Evolutionary conservation across 495 filamentous ascomycete species (phyloP), one percentile per base, ranked within the genome.

Genomic region (Lichenothelia convexa): DNA sequence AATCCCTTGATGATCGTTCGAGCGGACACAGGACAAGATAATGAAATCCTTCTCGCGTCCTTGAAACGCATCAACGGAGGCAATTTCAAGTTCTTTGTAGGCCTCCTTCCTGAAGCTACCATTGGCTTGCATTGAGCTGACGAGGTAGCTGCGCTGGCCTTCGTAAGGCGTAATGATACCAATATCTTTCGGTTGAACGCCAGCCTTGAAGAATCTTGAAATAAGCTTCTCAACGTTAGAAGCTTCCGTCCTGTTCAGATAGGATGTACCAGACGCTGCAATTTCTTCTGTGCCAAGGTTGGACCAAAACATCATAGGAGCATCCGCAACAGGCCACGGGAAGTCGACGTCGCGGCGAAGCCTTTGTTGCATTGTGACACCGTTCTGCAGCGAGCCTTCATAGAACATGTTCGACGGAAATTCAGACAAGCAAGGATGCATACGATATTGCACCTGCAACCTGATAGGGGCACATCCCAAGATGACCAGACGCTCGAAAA

Each of bases 321-420:
- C 77, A 45, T 95, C 91, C 33, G 64, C 70, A 29, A 93, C 84
- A 9, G 89, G 89, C 89, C 89, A 99, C 2, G 89, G 89, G 57
- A 99, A 99, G 51, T 99, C 89, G 18, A 97, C 84, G 51, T 99
- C 87, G 37, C 76, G 78, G 35, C 86, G 78, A 36, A 94, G 67
- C 40, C 89, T 72, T 52, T 92, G 79, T 30, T 78, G 73, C 47
- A 78, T 80, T 1, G 91, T 93, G 31, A 99, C 81, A 51, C 89
- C 89, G 46, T 99, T 99, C 57, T 99, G 89, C 37, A 99, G 63
- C 33, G 83, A 89, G 11, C 89, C 89, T 47, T 95, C 91, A 57
- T 99, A 99, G 59, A 99, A 99, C 89, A 99, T 99, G 56, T 94
- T 95, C 38, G 87, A 94, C 4, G 89, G 89, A 51, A 95, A 99